These are phyloP conservation scores for Moniliophthora roreri DNA, from an alignment of 1,284 basidiomycete genomes.

Conservation along the genomic window DNA sequence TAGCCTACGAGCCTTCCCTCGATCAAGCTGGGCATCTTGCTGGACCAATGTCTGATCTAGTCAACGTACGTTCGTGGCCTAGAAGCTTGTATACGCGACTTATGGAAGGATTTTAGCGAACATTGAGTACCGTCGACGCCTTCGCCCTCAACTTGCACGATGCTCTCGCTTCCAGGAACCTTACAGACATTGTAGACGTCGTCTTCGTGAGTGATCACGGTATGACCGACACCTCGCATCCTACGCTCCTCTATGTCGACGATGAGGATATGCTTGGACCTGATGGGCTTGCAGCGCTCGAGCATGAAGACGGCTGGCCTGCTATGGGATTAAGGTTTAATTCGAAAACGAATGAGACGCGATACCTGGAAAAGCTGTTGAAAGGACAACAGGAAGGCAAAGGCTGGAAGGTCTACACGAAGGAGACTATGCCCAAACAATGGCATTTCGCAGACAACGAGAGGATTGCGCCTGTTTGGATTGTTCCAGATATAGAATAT, in stretches of 20 bases:
- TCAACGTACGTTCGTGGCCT: conserved; percentile 56
- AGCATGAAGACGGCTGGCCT: conserved; percentile 85
- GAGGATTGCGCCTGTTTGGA: conserved; percentile 86
- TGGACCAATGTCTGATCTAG: conserved; percentile 72
- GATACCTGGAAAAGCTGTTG: conserved; percentile 55
- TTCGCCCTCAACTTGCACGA: conserved; percentile 73
- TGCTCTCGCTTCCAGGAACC: conserved; percentile 67
- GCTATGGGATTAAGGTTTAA: conserved; percentile 80
- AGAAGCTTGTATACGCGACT: neutral
- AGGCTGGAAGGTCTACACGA: conserved; percentile 78
- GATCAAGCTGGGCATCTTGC: conserved; percentile 81
- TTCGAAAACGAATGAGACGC: conserved; percentile 51
- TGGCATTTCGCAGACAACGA: conserved; percentile 75
- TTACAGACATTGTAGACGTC: conserved; percentile 83
- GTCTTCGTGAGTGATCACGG: conserved; percentile 93
- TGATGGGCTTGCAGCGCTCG: conserved; percentile 60
- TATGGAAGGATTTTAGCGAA: conserved; percentile 42
- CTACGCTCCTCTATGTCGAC: conserved; percentile 79
- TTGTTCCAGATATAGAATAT: conserved; percentile 80
- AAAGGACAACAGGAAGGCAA: conserved; percentile 44
- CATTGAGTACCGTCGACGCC: conserved; percentile 67
- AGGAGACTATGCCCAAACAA: conserved; percentile 77
- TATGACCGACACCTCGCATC: conserved; percentile 84
- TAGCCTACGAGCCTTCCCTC: conserved; percentile 75
- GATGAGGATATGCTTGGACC: conserved; percentile 81